Percentiles rank a stretch among this genome's conserved stretches.
Conservation (phyloP, 768 basidiomycete genomes). For the Panus rudis region DNA sequence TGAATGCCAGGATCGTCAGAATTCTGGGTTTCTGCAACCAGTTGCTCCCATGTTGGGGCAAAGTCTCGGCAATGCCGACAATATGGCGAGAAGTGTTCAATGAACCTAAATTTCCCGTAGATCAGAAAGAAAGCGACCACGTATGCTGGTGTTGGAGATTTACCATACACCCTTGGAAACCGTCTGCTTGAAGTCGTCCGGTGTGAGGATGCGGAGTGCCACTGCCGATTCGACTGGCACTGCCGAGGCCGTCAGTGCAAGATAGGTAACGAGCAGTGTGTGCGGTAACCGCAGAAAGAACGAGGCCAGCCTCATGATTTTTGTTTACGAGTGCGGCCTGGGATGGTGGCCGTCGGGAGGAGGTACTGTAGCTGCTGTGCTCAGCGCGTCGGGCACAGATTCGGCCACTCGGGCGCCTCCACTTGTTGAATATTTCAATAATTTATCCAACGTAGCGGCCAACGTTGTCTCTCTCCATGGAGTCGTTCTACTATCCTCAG, state of each 20-base stretch:
- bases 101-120: slow-evolving; percentile 38
- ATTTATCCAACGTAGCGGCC: background rate
- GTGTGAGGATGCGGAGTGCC: slow-evolving; percentile 37
- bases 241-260: slow-evolving; percentile 17
- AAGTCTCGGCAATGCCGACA: slow-evolving; percentile 77
- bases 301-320: slow-evolving; percentile 1
- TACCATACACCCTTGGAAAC: slow-evolving; percentile 57
- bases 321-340: too few species aligned
- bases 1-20: slow-evolving; percentile 44
- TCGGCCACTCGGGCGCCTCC: too few species aligned
- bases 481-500: slow-evolving; percentile 49
- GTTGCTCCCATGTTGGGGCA: slow-evolving; percentile 73
- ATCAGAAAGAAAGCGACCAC: background rate
- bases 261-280: slow-evolving; percentile 18
- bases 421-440: too few species aligned
- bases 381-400: too few species aligned
- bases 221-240: slow-evolving; percentile 20
- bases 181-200: slow-evolving; percentile 50
- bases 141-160: slow-evolving; percentile 8
- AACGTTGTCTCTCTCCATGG: slow-evolving; percentile 37
- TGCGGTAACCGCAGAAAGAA: slow-evolving; percentile 11
- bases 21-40: slow-evolving; percentile 46
- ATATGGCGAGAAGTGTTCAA: slow-evolving; percentile 86
- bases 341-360: too few species aligned
- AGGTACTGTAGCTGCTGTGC: too few species aligned